Conservation (phyloP, 305 asterid species). For the Fraxinus dipetala region DNA sequence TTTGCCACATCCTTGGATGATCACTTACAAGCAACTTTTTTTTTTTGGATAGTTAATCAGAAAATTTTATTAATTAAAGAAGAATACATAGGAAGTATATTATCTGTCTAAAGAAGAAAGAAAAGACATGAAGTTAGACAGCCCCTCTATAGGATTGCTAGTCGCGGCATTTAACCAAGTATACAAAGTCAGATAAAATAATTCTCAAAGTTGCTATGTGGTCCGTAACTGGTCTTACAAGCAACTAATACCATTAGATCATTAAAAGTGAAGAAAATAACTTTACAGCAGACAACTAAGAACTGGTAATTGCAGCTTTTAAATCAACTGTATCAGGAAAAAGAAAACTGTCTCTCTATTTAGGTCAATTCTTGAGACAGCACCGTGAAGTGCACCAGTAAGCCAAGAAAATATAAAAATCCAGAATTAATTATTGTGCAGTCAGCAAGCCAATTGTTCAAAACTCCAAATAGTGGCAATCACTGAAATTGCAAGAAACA, state of each 20-base stretch:
- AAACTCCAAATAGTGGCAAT: constrained; percentile 6
- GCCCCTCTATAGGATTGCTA: too few relatives aligned
- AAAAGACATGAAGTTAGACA: too few relatives aligned
- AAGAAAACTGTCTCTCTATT: neutral
- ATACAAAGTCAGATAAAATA: too few relatives aligned
- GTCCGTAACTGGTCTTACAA: neutral
- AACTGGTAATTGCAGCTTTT: neutral
- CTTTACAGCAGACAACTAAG: neutral
- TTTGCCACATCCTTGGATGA: neutral
- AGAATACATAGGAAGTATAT: too few relatives aligned
- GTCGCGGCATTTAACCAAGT: too few relatives aligned
- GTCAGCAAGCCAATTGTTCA: neutral
- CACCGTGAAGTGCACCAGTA: neutral
- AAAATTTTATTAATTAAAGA: too few relatives aligned
- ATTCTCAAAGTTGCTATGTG: too few relatives aligned
- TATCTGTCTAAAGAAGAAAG: too few relatives aligned
- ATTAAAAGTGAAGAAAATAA: neutral
- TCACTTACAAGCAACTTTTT: neutral
- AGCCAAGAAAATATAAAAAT: neutral
- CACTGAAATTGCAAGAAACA: neutral
- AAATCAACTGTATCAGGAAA: neutral
- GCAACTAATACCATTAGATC: neutral
- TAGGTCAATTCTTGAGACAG: neutral
- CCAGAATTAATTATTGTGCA: neutral
- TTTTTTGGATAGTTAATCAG: too few relatives aligned